phyloP scores from a whole-genome alignment of 331 rosid species.

The Quercus tomentella region DNA sequence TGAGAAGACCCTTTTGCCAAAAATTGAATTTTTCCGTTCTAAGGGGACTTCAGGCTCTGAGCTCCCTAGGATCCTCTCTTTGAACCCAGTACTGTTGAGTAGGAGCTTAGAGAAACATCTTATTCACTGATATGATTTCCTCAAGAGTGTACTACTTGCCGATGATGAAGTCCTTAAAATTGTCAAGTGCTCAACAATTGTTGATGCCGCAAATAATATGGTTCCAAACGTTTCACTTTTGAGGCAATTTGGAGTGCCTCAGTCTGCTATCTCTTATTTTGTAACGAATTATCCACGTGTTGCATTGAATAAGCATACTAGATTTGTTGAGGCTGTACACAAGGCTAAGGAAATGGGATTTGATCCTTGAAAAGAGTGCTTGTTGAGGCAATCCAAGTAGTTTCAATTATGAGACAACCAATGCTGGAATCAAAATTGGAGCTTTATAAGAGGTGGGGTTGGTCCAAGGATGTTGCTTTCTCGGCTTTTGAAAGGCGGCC shows the following conservation, averaged over 20 bases:
- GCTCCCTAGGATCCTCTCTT: slow-evolving; percentile 5
- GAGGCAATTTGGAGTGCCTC: neutral
- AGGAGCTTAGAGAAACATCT: neutral
- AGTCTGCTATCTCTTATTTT: neutral
- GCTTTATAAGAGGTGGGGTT: neutral
- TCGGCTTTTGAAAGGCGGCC: neutral
- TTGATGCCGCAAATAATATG: neutral
- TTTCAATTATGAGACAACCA: neutral
- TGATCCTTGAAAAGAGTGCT: neutral
- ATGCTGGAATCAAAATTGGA: neutral
- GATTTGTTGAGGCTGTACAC: neutral
- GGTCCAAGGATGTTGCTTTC: neutral
- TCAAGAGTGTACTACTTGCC: neutral
- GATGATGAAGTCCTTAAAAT: neutral
- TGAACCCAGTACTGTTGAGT: neutral
- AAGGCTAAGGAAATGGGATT: neutral
- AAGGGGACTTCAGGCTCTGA: slow-evolving; percentile 12
- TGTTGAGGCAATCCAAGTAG: neutral
- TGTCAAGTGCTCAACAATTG: neutral
- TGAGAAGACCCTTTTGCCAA: slow-evolving; percentile 18
- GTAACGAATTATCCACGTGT: neutral
- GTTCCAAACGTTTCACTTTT: neutral
- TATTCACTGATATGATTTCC: neutral
- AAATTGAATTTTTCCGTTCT: slow-evolving; percentile 18
- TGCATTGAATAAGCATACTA: neutral